These are phyloP conservation scores for Colletotrichum abscissum DNA, from an alignment of 2,329 filamentous ascomycete species.

Conservation along the genomic window DNA sequence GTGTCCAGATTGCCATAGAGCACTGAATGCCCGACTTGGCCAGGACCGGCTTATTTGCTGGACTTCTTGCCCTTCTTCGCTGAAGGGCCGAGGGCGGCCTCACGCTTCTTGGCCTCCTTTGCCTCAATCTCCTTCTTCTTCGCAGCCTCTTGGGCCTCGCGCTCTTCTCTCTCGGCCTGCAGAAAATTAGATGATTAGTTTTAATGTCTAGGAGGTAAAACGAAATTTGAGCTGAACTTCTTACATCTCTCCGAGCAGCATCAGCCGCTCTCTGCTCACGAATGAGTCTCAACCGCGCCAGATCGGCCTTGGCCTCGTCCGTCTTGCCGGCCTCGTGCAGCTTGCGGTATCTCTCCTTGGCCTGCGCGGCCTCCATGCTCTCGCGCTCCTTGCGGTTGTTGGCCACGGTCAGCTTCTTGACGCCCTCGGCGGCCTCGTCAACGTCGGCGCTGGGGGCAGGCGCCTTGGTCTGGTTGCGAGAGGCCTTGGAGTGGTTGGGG, in stretches of 20 bases:
- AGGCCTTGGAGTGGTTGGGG: slow-evolving; percentile 88
- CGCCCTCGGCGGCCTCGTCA: slow-evolving; percentile 63
- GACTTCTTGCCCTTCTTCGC: slow-evolving; percentile 58
- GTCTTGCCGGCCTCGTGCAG: slow-evolving; percentile 96
- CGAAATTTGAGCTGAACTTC: background rate
- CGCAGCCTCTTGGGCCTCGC: slow-evolving; percentile 61
- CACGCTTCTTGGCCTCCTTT: slow-evolving; percentile 66
- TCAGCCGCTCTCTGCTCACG: slow-evolving; percentile 89
- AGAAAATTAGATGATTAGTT: background rate
- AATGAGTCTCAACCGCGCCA: slow-evolving; percentile 85
- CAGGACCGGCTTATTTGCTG: slow-evolving; percentile 35
- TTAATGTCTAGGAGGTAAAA: background rate
- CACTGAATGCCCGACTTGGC: background rate
- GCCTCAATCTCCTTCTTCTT: slow-evolving; percentile 64
- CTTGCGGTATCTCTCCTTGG: slow-evolving; percentile 91
- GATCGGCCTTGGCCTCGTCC: slow-evolving; percentile 90
- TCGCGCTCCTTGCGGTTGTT: slow-evolving; percentile 70
- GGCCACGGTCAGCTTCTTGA: slow-evolving; percentile 64
- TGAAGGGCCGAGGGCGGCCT: slow-evolving; percentile 58
- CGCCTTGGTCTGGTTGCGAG: slow-evolving; percentile 67
- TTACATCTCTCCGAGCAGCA: slow-evolving; percentile 82
- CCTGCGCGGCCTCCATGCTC: slow-evolving; percentile 86
- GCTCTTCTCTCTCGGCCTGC: slow-evolving; percentile 69
- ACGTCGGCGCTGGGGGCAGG: slow-evolving; percentile 49
- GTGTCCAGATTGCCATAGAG: background rate